A percentile compares a stretch with the other conserved stretches of the same genome.
Conservation (phyloP, 495 filamentous ascomycete genomes). For the Terfezia boudieri region DNA sequence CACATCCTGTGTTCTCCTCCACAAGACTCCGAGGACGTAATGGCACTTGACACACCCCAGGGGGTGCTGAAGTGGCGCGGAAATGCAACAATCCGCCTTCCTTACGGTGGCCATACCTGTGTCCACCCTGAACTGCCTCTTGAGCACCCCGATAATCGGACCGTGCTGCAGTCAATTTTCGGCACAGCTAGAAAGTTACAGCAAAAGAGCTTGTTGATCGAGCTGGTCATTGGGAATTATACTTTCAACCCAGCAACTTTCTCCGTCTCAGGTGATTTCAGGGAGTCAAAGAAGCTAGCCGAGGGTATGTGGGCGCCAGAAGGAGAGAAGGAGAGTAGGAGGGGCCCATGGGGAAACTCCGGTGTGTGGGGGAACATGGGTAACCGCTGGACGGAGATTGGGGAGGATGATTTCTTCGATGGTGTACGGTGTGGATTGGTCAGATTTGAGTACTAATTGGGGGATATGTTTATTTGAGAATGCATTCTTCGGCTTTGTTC, state of each 20-base stretch:
- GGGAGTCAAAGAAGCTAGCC: slow-evolving; percentile 20
- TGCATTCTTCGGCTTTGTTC: too few species aligned
- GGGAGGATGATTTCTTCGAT: slow-evolving; percentile 24
- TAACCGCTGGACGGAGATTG: slow-evolving; percentile 21
- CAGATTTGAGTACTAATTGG: slow-evolving; percentile 12
- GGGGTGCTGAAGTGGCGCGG: slow-evolving; percentile 18
- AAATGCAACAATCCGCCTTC: slow-evolving; percentile 10
- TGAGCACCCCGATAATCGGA: slow-evolving; percentile 10
- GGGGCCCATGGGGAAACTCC: slow-evolving; percentile 31
- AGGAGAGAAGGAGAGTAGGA: slow-evolving; percentile 19
- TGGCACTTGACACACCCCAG: slow-evolving; percentile 26
- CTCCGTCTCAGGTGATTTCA: slow-evolving; percentile 29
- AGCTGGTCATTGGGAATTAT: slow-evolving; percentile 26
- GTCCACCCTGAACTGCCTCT: slow-evolving; percentile 23
- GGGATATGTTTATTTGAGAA: too few species aligned
- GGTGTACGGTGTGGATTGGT: slow-evolving; percentile 21
- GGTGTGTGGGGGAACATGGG: slow-evolving; percentile 29
- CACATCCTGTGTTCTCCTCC: slow-evolving; percentile 25
- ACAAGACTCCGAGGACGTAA: slow-evolving; percentile 26
- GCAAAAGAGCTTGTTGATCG: slow-evolving; percentile 19
- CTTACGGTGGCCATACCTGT: slow-evolving; percentile 21
- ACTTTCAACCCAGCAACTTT: slow-evolving; percentile 27
- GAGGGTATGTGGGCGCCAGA: slow-evolving; percentile 22
- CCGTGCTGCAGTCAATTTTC: not conserved
- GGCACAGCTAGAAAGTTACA: not conserved